Base-by-base conservation (phyloP, 345 rosid genomes). In the Brassica cretica region DNA sequence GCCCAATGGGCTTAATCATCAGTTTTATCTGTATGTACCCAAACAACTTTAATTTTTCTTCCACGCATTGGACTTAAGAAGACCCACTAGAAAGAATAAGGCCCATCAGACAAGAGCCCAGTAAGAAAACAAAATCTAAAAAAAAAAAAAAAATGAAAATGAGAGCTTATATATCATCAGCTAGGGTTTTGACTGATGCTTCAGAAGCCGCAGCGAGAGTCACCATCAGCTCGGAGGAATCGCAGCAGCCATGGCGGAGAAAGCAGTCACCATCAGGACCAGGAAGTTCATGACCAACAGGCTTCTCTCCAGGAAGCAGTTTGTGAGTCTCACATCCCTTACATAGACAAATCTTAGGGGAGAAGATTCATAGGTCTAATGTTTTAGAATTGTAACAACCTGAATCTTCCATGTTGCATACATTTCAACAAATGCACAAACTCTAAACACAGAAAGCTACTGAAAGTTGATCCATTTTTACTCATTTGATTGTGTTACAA, bases 261-360 rank as follows among this genome's bases (percentile, higher is more conserved):
- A 92, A 86, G 97, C 97, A 7, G 93, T 91, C 3, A 95, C 98
- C 0, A 88, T 94, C 32, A 83, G 98, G 7, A 92, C 97, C 37
- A 82, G 99, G 74, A 94, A 94, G 85, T 92, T 95, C 84, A 95
- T 95, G 98, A 95, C 99, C 55, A 95, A 95, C 84, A 86, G 99
- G 75, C 98, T 95, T 44, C 98, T 93, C 70, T 83, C 97, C 27
- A 91, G 99, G 88, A 95, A 91, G 87, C 98, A 94, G 82, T 94
- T 94, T 68, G 98, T 94, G 76, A 85, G 97, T 75, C 62, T 0
- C n/a, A 41, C 0, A 32, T 25, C 56, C 68, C 55, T 11, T 53
- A 27, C 29, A 21, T 19, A 0, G 21, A 19, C 0, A 19, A 19
- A 19, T 19, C 21, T 19, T 19, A 19, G 21, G 21, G 21, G 21